Base-by-base conservation (phyloP, 2,329 filamentous ascomycete species). In the Magnaporthales sp. region DNA sequence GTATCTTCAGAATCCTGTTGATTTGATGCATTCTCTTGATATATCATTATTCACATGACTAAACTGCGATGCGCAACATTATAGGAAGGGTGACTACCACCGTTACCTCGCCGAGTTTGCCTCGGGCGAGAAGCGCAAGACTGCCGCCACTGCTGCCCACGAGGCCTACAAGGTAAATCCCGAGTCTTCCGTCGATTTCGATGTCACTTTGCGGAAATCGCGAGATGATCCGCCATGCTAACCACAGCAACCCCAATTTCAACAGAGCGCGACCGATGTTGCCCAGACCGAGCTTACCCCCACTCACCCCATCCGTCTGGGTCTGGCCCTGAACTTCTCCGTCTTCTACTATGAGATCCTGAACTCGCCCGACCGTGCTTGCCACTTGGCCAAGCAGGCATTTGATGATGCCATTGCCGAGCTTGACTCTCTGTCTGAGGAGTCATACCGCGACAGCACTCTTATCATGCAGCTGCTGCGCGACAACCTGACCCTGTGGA, bases 321-420 rank as follows among this genome's bases (percentile, higher is more conserved):
- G 92, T 78, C 88, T 96, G 72, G 92, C 92, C 75, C 86, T 96
- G 73, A 96, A 96, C 89, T 96, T 96, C 86, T 97, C 93, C 72
- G 93, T 97, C 77, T 98, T 97, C 87, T 98, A 98, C 90, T 99
- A 99, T 81, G 92, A 99, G 89, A 99, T 98, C 79, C 86, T 98
- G 76, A 99, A 98, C 86, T 93, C 94, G 60, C 94, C 94, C 71
- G 95, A 98, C 80, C 94, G 96, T 84, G 94, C 93, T 78, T 97
- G 94, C 89, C 93, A 97, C 81, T 89, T 97, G 73, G 94, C 92
- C 81, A 96, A 96, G 88, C 91, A 94, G 80, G 92, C 92, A 68
- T 96, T 96, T 77, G 92, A 96, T 77, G 94, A 98, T 81, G 94
- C 94, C 73, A 97, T 97, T 87, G 93, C 93, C 75, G 93, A 97